Evolutionary conservation across 2,329 filamentous ascomycete genomes (phyloP).

Genomic region (Fusarium xyrophilum): DNA sequence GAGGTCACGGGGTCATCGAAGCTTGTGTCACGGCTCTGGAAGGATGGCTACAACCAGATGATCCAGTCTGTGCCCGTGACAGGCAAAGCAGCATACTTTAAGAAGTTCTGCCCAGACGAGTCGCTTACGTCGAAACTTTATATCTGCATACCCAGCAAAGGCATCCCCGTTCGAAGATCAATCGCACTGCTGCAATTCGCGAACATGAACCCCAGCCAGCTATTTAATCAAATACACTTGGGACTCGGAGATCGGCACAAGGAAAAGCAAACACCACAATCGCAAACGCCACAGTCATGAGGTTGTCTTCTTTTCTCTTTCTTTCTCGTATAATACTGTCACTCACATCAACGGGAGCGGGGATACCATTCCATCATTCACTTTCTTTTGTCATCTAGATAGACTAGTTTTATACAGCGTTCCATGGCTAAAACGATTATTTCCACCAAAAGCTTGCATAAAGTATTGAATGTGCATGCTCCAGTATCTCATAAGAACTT

Average conservation of each 20-base stretch:
- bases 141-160: constrained; percentile 6
- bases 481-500: no score
- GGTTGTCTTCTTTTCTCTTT: rapidly evolving
- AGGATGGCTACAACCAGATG: constrained; percentile 1
- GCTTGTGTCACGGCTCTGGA: constrained; percentile 5
- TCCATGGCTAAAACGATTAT: background rate
- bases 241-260: background rate
- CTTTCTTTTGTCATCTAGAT: background rate
- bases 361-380: background rate
- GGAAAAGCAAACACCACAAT: background rate
- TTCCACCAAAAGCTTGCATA: rapidly evolving
- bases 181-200: constrained; percentile 14
- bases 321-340: background rate
- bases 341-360: background rate
- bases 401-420: background rate
- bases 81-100: constrained; percentile 5
- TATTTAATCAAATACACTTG: background rate
- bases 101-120: constrained; percentile 8
- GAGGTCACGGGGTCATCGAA: background rate
- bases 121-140: background rate
- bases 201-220: background rate
- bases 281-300: background rate
- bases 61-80: constrained; percentile 5
- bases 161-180: background rate
- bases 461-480: rapidly evolving